Evolutionary conservation across 371 early-diverging fungal genomes (phyloP), one percentile per base, ranked within the genome.

Genomic region (Conidiobolus incongruus): DNA sequence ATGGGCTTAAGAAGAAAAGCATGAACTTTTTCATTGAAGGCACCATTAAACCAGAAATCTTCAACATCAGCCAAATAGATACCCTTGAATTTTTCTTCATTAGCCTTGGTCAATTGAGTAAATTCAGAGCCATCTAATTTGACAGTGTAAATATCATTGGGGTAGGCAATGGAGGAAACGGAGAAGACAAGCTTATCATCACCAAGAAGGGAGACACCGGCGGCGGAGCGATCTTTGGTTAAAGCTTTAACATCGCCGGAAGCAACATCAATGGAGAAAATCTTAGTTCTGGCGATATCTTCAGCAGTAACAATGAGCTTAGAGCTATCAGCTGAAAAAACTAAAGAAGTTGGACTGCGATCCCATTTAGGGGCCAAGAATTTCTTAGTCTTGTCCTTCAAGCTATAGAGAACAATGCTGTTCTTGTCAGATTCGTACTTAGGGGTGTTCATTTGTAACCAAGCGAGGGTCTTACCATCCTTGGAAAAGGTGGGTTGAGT

Each of bases 401-500:
- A 58, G 39, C 72, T 60, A 45, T 73, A 68, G 16, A 78, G 21
- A 26, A 69, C 52, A 29, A 86, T 70, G 20, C 66, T 65, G 52
- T 76, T 79, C 38, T 73, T 71, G 45, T 82, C 87, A 0, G 82
- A 53, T 56, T 86, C 85, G 44, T 86, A 76, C 23, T 72, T 61
- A 2, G 75, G 70, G 8, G 47, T 52, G 22, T 49, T 47, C 81
- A 79, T 82, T 57, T 84, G 80, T 24, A 86, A 54, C 48, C 72
- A 85, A 5, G 73, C 72, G 3, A 85, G 54, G 20, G 49, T 51
- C 19, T 51, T 52, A n/a, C 79, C 82, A 16, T 68, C 66, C 1
- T 62, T 52, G 4, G 68, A 67, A 49, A 68, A 81, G 13, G 50
- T 63, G 8, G 87, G 85, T 34, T 51, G 48, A 22, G 68, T 49